Evolutionary conservation across 1,284 basidiomycete genomes (phyloP), one percentile per base, ranked within the genome.

Genomic region (Stereum hirsutum): DNA sequence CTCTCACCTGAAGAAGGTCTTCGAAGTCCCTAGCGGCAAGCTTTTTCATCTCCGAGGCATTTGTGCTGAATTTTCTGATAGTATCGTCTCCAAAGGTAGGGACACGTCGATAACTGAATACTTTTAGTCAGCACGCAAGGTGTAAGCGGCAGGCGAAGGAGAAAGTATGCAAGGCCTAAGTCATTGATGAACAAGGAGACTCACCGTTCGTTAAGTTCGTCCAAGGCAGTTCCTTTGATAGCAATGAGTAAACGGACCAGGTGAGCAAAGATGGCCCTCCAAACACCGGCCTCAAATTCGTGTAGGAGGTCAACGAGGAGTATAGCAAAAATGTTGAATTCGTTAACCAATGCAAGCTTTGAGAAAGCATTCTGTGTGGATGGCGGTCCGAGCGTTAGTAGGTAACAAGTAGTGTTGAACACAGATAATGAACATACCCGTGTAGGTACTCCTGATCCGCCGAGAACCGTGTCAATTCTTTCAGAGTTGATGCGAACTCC

Each of bases 1-100:
- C 10, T 20, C 50, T 19, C 43, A 58, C 59, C 50, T 59, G 54
- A 28, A 60, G 44, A 2, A 57, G 35, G 35, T 60, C 55, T 35
- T 61, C 57, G 44, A 50, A 60, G 45, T 59, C 53, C 23, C 50
- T 34, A 2, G 57, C 60, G 0, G 60, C 58, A 1, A 62, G 39
- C 34, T 58, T 53, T 44, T 55, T 59, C 51, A 60, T 51, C 1
- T 41, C 54, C 5, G 57, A 54, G 0, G 45, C 51, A 42, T 61
- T 58, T 4, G 42, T 35, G 6, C 27, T 8, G 38, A 60, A 60
- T 6, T 39, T 15, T 2, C 55, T 49, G n/a, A 62, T 61, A 0
- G 58, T 54, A 10, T 38, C 42, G 3, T 38, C 11, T 1, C 56
- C 52, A 46, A 57, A 57, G 2, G 49, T 44, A 6, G 15, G 7